phyloP scores from a whole-genome alignment of 169 alveolate species.

The Eimeria sp. region DNA sequence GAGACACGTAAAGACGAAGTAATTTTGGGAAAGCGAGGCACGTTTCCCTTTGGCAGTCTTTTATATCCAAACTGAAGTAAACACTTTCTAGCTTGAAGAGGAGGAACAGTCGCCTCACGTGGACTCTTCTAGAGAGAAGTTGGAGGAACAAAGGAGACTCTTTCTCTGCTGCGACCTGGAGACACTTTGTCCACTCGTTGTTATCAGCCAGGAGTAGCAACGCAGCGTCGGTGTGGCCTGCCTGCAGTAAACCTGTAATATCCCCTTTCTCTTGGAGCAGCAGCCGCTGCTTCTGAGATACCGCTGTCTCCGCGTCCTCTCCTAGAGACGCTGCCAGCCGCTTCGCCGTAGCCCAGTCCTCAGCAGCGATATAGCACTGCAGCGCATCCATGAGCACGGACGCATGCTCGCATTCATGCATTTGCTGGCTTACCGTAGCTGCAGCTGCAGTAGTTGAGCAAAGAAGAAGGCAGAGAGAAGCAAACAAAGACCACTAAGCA shows the following conservation, averaged over 20 bases:
- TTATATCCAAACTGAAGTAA: too few relatives aligned
- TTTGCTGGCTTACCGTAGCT: background rate
- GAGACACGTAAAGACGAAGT: background rate
- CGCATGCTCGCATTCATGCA: background rate
- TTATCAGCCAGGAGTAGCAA: background rate
- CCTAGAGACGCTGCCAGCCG: background rate
- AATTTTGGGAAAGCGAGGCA: too few relatives aligned
- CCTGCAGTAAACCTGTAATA: background rate
- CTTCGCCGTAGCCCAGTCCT: slow-evolving; percentile 7
- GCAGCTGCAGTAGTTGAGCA: background rate
- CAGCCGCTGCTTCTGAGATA: background rate
- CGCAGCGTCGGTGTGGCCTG: slow-evolving; percentile 12
- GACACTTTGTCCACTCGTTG: background rate
- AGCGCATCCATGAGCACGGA: background rate
- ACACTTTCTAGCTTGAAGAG: background rate
- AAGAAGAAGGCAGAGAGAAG: background rate
- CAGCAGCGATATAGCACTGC: slow-evolving; percentile 36
- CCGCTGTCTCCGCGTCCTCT: background rate
- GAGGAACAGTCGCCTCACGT: background rate
- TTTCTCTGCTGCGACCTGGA: background rate
- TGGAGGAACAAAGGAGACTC: background rate
- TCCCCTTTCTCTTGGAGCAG: background rate
- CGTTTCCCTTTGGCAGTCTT: too few relatives aligned
- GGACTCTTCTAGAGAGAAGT: background rate
- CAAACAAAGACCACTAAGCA: background rate